Conservation (phyloP, 306 rosid species). For the Casuarina equisetifolia region DNA sequence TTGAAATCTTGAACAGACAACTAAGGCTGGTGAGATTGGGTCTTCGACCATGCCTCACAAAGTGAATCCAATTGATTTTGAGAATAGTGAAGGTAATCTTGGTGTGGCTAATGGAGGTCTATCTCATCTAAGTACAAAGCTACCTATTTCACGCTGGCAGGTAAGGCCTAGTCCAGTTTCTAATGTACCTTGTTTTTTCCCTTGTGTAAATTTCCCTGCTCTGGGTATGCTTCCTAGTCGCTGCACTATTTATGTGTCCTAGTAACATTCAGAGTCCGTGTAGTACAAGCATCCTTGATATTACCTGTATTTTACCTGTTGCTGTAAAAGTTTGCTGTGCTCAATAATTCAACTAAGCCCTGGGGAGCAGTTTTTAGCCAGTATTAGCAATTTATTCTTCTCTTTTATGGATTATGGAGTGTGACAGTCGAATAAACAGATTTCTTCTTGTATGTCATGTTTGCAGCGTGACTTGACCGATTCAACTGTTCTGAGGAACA, state of each 20-base stretch:
- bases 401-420: conserved; percentile 10
- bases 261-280: background rate
- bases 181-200: background rate
- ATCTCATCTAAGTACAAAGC: conserved; percentile 75
- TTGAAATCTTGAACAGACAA: conserved; percentile 32
- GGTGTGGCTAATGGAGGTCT: conserved; percentile 75
- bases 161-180: conserved; percentile 37
- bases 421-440: conserved; percentile 22
- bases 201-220: background rate
- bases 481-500: conserved; percentile 87
- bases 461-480: conserved; percentile 87
- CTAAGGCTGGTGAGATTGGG: conserved; percentile 81
- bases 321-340: background rate
- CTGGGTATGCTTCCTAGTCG: background rate
- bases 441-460: background rate
- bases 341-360: background rate
- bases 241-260: conserved; percentile 12
- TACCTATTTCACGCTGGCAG: conserved; percentile 93
- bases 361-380: background rate
- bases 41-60: conserved; percentile 97
- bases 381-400: conserved; percentile 1
- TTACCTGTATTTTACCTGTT: background rate
- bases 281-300: background rate
- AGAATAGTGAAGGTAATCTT: conserved; percentile 91
- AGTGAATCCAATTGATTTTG: conserved; percentile 97